Evolutionary conservation across 2,329 filamentous ascomycete genomes (phyloP).

Genomic region (Trichothecium roseum): DNA sequence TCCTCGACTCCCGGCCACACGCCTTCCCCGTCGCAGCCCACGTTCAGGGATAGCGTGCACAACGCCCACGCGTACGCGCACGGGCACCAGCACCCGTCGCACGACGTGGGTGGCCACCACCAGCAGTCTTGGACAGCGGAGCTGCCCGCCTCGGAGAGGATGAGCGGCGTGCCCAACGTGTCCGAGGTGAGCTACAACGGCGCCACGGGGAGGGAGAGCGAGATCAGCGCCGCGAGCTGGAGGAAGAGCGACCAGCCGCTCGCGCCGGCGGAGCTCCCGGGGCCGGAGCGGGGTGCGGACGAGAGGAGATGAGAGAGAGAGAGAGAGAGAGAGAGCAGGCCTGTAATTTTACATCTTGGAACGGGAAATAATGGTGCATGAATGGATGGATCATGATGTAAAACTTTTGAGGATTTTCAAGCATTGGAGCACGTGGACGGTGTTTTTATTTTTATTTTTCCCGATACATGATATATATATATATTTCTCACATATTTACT

Average conservation of each 20-base stretch:
- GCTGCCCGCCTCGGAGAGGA: slow-evolving; percentile 1
- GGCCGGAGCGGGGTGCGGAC: too few relatives aligned
- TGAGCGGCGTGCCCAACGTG: background rate
- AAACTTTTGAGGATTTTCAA: too few relatives aligned
- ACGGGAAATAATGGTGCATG: too few relatives aligned
- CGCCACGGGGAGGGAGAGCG: slow-evolving; percentile 3
- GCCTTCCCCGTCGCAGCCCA: slow-evolving; percentile 1
- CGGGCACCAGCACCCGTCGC: too few relatives aligned
- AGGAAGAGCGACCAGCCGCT: background rate
- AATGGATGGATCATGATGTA: too few relatives aligned
- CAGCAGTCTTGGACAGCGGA: background rate
- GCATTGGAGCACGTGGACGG: too few relatives aligned
- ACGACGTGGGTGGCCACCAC: background rate
- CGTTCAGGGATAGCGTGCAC: slow-evolving; percentile 1
- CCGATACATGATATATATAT: too few relatives aligned
- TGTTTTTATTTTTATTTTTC: too few relatives aligned
- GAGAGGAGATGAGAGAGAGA: too few relatives aligned
- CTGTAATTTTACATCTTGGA: too few relatives aligned
- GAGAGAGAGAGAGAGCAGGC: too few relatives aligned
- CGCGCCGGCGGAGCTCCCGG: background rate
- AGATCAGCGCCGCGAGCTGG: slow-evolving; percentile 1
- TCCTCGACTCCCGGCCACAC: background rate
- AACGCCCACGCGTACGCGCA: background rate
- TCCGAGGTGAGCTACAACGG: slow-evolving; percentile 4
- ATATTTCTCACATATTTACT: too few relatives aligned